Evolutionary conservation across 2,329 filamentous ascomycete genomes (phyloP).

Genomic region (Xylariales sp.): DNA sequence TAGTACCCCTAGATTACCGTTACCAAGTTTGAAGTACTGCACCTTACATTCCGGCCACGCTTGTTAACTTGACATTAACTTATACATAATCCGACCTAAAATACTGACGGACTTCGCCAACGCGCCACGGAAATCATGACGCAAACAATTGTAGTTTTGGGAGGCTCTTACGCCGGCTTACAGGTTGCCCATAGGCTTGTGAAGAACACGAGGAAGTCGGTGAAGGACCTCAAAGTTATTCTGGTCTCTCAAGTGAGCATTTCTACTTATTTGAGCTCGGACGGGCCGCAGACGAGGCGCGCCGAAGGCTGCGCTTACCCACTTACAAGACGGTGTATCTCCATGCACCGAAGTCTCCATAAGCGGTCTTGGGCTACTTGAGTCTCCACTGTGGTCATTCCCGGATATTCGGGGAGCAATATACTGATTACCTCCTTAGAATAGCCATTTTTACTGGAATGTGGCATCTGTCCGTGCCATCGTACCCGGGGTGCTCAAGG

Average conservation of each 20-base stretch:
- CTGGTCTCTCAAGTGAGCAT: conserved; percentile 49
- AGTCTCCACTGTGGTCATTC: too few relatives aligned
- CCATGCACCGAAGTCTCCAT: too few relatives aligned
- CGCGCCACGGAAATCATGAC: conserved; percentile 30
- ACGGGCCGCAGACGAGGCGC: too few relatives aligned
- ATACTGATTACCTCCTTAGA: conserved; percentile 30
- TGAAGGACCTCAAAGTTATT: conserved; percentile 47
- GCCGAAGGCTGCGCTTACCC: too few relatives aligned
- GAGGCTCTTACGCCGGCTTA: conserved; percentile 49
- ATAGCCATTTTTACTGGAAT: conserved; percentile 56
- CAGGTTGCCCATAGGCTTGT: conserved; percentile 50
- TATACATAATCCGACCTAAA: too few relatives aligned
- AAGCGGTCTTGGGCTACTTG: too few relatives aligned
- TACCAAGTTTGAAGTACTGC: too few relatives aligned
- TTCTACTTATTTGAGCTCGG: conserved; percentile 2
- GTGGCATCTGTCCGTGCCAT: conserved; percentile 51
- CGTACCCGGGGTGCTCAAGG: conserved; percentile 42
- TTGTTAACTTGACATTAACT: too few relatives aligned
- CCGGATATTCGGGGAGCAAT: too few relatives aligned
- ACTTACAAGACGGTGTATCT: too few relatives aligned
- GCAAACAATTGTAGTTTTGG: conserved; percentile 50
- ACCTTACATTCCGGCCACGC: too few relatives aligned
- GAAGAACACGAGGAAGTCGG: conserved; percentile 41
- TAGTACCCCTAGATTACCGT: too few relatives aligned
- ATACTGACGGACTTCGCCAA: conserved; percentile 16